phyloP scores from a whole-genome alignment of 371 early-diverging fungal species.

The Chytridiales sp. region DNA sequence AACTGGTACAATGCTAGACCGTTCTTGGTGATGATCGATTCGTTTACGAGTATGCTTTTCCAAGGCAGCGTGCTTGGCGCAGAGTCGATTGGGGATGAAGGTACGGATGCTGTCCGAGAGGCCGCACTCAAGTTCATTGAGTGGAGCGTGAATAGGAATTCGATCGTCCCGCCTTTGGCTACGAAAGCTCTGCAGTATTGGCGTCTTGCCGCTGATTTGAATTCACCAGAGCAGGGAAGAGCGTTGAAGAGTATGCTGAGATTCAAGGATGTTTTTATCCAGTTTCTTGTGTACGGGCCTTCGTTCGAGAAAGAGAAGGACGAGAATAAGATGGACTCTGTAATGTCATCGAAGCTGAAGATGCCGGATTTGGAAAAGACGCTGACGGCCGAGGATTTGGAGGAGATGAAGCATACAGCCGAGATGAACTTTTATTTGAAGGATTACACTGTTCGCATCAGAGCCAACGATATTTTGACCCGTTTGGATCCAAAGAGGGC shows the following conservation, averaged over 20 bases:
- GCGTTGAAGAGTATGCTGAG: slow-evolving; percentile 42
- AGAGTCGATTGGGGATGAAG: not conserved
- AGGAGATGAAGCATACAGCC: slow-evolving; percentile 17
- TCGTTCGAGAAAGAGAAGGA: slow-evolving; percentile 49
- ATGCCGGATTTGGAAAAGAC: slow-evolving; percentile 26
- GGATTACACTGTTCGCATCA: slow-evolving; percentile 60
- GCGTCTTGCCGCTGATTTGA: not conserved
- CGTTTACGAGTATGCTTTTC: slow-evolving; percentile 16
- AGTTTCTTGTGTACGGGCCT: slow-evolving; percentile 57
- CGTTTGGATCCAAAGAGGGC: slow-evolving; percentile 39
- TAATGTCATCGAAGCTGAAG: slow-evolving; percentile 45
- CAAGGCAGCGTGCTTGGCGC: slow-evolving; percentile 2
- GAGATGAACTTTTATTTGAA: slow-evolving; percentile 40
- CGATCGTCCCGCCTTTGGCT: slow-evolving; percentile 19
- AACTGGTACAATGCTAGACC: slow-evolving; percentile 25
- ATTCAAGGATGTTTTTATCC: slow-evolving; percentile 42
- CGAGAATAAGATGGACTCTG: slow-evolving; percentile 57
- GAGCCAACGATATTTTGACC: slow-evolving; percentile 54
- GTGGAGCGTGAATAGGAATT: slow-evolving; percentile 21
- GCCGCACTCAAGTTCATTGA: slow-evolving; percentile 1
- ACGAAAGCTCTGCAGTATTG: slow-evolving; percentile 8
- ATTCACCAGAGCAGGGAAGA: slow-evolving; percentile 20
- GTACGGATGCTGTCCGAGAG: not conserved
- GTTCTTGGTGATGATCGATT: slow-evolving; percentile 12
- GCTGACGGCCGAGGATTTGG: slow-evolving; percentile 33